phyloP scores from a whole-genome alignment of 2,329 filamentous ascomycete genomes.

The Blastomyces gilchristii region DNA sequence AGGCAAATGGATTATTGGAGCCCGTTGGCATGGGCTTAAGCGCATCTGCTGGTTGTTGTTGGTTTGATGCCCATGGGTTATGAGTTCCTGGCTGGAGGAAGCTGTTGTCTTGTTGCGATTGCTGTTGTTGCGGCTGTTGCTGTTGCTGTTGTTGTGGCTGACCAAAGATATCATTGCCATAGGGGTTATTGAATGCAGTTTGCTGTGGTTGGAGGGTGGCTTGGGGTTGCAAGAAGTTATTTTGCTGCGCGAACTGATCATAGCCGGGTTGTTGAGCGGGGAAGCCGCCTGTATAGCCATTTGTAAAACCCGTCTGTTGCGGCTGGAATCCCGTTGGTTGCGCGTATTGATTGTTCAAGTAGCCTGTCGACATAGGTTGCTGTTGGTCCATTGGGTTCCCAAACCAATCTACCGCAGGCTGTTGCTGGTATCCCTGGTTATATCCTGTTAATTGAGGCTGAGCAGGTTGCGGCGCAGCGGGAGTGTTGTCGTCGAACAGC shows the following conservation, averaged over 20 bases:
- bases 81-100: constrained; percentile 70
- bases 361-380: constrained; percentile 57
- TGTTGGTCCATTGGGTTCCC: constrained; percentile 85
- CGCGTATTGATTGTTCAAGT: constrained; percentile 56
- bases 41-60: constrained; percentile 48
- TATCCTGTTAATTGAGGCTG: constrained; percentile 77
- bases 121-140: constrained; percentile 40
- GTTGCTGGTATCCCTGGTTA: constrained; percentile 97
- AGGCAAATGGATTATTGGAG: constrained; percentile 94
- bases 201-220: constrained; percentile 48
- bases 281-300: constrained; percentile 61
- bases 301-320: constrained; percentile 56
- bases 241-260: constrained; percentile 43
- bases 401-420: constrained; percentile 91
- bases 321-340: constrained; percentile 64
- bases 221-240: constrained; percentile 32
- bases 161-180: constrained; percentile 38
- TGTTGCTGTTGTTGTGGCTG: constrained; percentile 40
- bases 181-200: constrained; percentile 51
- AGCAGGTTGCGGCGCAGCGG: constrained; percentile 48
- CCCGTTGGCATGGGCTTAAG: constrained; percentile 79
- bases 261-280: constrained; percentile 58
- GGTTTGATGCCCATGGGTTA: constrained; percentile 76
- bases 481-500: constrained; percentile 75
- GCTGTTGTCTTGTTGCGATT: constrained; percentile 45